Base-by-base conservation (phyloP, 352 stramenopile genomes). In the Phytophthora pini region DNA sequence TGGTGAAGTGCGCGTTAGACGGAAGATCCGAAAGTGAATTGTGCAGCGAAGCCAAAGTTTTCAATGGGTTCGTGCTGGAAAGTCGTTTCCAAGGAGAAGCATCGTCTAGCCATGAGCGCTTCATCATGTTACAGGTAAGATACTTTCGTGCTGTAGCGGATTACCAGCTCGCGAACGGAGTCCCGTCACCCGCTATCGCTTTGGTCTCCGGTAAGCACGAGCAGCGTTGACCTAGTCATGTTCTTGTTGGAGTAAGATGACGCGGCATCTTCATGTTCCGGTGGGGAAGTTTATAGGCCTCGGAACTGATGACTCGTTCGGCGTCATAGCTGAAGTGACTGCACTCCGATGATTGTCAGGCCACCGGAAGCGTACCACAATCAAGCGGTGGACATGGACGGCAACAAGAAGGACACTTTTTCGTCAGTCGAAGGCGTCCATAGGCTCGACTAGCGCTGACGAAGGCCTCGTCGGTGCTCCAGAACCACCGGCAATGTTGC, bases 311-410 rank as follows among this genome's bases (percentile, higher is more conserved):
- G 62, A 65, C 41, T 34, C 45, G 46, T 32, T 56, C 34, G 20
- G 32, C 48, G 62, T 65, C 61, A 69, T 26, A 24, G 10, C 24
- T 34, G 31, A 47, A 36, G 24, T 24, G 38, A 39, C 12, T 17
- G 17, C 15, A 2, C 15, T 44, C 40, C 36, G n/a, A 34, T 31
- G 61, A 65, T 70, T 70, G 61, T 40, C 56, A 66, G 63, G 62
- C 31, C 56, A 56, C 56, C 34, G 32, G 56, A 61, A 70, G 63
- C 63, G 63, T 70, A 70, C 63, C 63, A 34, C 49, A 66, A 70
- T 66, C 56, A 22, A 4, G 5, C 17, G 31, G 31, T 36, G 31
- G 31, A 36, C 31, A 13, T 36, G 31, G 31, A 36, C 9, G 3
- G 9, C 8, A 36, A n/a, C 8, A 34, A 41, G 26, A 27, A 36